Percentiles rank a stretch among this genome's conserved stretches.
Evolutionary conservation across 371 early-diverging fungal species (phyloP).

Genomic region (Capillidium heterosporum): DNA sequence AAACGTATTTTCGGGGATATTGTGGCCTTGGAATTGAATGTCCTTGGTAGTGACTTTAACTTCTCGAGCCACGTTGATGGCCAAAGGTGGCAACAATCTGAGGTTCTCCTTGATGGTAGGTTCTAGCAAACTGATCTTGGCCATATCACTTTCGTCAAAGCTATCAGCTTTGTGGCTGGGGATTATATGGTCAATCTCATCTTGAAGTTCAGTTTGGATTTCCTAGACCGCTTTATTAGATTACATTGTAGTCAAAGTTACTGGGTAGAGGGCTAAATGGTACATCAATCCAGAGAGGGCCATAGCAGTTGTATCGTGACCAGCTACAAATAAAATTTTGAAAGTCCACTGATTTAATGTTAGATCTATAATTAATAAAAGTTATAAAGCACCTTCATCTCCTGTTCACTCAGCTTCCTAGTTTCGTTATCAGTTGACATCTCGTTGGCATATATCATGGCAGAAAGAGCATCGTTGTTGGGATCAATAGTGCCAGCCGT

Average conservation of each 20-base stretch:
- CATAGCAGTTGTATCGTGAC: slow-evolving; percentile 5
- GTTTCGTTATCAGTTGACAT: not conserved
- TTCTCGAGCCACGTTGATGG: not conserved
- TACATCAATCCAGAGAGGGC: not conserved
- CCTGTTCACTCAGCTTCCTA: not conserved
- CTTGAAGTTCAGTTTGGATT: not conserved
- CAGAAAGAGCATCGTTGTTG: slow-evolving; percentile 1
- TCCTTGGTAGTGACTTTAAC: not conserved
- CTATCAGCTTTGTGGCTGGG: not conserved
- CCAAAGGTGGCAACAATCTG: not conserved
- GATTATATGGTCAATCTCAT: not conserved
- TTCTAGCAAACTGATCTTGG: not conserved
- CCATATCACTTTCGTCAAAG: not conserved
- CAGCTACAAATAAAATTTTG: slow-evolving; percentile 5
- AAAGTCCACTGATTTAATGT: not conserved
- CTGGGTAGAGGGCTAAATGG: not conserved
- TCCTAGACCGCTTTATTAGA: not conserved
- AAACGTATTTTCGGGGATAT: not conserved
- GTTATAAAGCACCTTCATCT: not conserved
- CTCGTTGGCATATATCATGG: not conserved
- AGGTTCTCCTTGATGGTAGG: not conserved
- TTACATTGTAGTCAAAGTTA: not conserved
- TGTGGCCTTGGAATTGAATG: not conserved
- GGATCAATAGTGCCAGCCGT: not conserved
- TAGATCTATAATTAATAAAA: not conserved